phyloP scores from a whole-genome alignment of 2,329 filamentous ascomycete genomes.

The Pseudocercospora vitis region DNA sequence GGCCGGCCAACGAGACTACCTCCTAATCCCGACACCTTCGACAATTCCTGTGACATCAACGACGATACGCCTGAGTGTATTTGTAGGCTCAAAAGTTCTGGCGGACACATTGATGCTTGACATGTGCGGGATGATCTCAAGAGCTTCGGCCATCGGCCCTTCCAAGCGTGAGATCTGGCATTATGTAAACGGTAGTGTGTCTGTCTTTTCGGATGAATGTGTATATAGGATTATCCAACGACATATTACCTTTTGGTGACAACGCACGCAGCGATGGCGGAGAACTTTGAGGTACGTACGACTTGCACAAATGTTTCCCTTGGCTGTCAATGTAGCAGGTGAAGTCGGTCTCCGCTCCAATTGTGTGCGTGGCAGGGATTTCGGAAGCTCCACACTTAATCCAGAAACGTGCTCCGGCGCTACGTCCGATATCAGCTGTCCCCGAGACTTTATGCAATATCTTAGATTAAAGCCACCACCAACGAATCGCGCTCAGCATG shows the following conservation, averaged over 20 bases:
- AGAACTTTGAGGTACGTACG: not conserved
- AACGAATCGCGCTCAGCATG: not conserved
- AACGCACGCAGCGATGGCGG: not conserved
- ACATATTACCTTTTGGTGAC: conserved; percentile 6
- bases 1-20: not conserved
- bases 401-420: not conserved
- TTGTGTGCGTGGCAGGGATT: not conserved
- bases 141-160: not conserved
- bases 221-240: conserved; percentile 11
- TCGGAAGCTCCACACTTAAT: not conserved
- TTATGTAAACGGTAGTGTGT: conserved; percentile 7
- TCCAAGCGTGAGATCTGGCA: conserved; percentile 5
- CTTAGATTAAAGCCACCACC: not conserved
- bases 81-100: conserved; percentile 16
- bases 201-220: conserved; percentile 8
- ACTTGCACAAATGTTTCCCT: not conserved
- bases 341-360: conserved; percentile 7
- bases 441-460: not conserved
- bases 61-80: conserved; percentile 22
- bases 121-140: conserved; percentile 10
- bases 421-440: not conserved
- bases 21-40: not conserved
- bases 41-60: not conserved
- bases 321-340: no score
- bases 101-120: conserved; percentile 4